phyloP scores from a whole-genome alignment of 2,329 filamentous ascomycete species.

The Pseudogymnoascus sp. region DNA sequence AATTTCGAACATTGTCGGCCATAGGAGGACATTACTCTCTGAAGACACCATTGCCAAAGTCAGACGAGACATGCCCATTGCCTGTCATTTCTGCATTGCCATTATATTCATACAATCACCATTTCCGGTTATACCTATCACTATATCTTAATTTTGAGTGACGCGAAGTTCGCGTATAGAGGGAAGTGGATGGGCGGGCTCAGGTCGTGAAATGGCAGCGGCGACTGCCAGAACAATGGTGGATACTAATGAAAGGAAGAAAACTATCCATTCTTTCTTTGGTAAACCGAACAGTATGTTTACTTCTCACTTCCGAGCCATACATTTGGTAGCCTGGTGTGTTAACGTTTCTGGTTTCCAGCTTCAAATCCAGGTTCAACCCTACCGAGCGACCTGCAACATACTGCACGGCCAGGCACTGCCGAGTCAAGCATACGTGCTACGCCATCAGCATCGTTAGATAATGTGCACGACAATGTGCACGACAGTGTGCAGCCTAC shows the following conservation, averaged over 20 bases:
- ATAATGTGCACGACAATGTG: background rate
- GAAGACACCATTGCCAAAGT: background rate
- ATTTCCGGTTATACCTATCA: background rate
- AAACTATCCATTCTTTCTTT: slow-evolving; percentile 26
- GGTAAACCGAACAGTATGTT: slow-evolving; percentile 25
- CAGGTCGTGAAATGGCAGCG: slow-evolving; percentile 23
- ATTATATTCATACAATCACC: background rate
- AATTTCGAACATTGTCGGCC: background rate
- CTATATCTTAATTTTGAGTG: background rate
- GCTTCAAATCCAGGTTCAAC: background rate
- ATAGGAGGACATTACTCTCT: background rate
- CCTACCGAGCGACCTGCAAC: background rate
- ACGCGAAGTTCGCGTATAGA: slow-evolving; percentile 24
- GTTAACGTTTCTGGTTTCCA: background rate
- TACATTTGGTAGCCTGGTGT: background rate
- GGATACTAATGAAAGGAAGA: slow-evolving; percentile 23
- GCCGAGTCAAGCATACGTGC: background rate
- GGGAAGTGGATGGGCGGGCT: background rate
- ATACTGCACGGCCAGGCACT: background rate
- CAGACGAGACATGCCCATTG: background rate
- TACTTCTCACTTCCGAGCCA: background rate
- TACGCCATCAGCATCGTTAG: background rate
- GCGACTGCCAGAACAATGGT: slow-evolving; percentile 25
- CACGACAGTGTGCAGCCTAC: background rate
- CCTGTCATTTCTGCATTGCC: background rate